Percentiles rank a stretch among this genome's conserved stretches.
These are phyloP conservation scores for Nothophytophthora sp. DNA, from an alignment of 352 stramenopile species.

Conservation along the genomic window DNA sequence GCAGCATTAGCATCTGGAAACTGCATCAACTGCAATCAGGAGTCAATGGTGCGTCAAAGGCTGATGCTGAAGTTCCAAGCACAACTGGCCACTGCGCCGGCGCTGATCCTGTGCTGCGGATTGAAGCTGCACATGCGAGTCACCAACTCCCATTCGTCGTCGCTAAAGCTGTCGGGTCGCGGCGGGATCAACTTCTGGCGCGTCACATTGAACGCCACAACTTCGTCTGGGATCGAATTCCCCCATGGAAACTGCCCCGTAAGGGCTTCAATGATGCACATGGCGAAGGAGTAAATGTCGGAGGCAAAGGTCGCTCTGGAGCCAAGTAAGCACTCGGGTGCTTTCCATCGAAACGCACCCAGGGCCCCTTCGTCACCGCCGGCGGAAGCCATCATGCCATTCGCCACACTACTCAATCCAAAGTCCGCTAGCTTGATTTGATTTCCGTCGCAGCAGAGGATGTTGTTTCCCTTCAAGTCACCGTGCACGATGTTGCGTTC, in stretches of 20 bases:
- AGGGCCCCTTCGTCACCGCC: neutral
- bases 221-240: slow-evolving; percentile 1
- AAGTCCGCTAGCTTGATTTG: slow-evolving; percentile 20
- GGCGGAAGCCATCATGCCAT: neutral
- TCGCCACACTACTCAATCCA: slow-evolving; percentile 17
- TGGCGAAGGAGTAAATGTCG: slow-evolving; percentile 17
- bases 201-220: slow-evolving; percentile 1
- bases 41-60: no score
- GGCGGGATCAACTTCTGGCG: neutral
- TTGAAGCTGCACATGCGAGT: slow-evolving; percentile 10
- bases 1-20: no score
- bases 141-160: slow-evolving; percentile 16
- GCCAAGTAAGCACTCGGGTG: slow-evolving; percentile 8
- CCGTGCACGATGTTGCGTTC: slow-evolving; percentile 16
- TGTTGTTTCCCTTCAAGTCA: slow-evolving; percentile 33
- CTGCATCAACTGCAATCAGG: no score
- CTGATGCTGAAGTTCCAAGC: no score
- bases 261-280: slow-evolving; percentile 17
- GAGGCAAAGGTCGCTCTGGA: slow-evolving; percentile 11
- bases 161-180: neutral
- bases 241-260: slow-evolving; percentile 11
- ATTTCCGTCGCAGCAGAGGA: slow-evolving; percentile 24
- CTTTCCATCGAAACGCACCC: slow-evolving; percentile 21
- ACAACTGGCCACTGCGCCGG: slow-evolving; percentile 3
- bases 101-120: neutral